Evolutionary conservation across 257 asterid genomes (phyloP).

Genomic region (Verbena officinalis): DNA sequence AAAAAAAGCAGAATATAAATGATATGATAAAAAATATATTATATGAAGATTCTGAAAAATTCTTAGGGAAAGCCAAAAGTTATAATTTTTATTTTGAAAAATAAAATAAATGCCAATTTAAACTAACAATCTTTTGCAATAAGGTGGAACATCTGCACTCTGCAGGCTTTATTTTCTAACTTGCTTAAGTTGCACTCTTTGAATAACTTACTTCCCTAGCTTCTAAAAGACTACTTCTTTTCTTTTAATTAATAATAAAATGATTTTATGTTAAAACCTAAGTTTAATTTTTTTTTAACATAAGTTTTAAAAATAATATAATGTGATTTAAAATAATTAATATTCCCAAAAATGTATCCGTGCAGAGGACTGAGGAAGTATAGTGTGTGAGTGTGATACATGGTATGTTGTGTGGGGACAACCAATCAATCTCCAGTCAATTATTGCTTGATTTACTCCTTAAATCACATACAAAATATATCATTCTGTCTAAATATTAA

Average conservation of each 20-base stretch:
- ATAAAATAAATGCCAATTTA: not conserved
- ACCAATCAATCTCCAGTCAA: conserved; percentile 21
- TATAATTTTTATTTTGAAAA: too few relatives aligned
- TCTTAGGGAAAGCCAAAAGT: too few relatives aligned
- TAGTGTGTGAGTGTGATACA: not conserved
- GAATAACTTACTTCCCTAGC: conserved; percentile 37
- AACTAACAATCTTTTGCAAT: not conserved
- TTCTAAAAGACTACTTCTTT: conserved; percentile 29
- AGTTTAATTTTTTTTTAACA: not conserved
- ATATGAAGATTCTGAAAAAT: too few relatives aligned
- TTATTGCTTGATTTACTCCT: conserved; percentile 44
- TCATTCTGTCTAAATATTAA: conserved; percentile 23
- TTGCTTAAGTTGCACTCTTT: conserved; percentile 55
- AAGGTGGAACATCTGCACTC: not conserved
- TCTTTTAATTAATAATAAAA: not conserved
- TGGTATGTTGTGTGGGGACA: conserved; percentile 12
- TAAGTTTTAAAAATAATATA: not conserved
- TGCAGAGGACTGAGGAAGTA: not conserved
- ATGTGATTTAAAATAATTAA: not conserved
- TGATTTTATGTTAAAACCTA: conserved; percentile 1
- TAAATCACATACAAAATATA: not conserved
- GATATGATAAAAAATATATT: too few relatives aligned
- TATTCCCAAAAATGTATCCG: not conserved
- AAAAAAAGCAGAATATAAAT: too few relatives aligned
- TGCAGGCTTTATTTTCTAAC: conserved; percentile 28